Evolutionary conservation across 139 green algal genomes (phyloP), one percentile per base, ranked within the genome.

Genomic region (Chlorella sp.): DNA sequence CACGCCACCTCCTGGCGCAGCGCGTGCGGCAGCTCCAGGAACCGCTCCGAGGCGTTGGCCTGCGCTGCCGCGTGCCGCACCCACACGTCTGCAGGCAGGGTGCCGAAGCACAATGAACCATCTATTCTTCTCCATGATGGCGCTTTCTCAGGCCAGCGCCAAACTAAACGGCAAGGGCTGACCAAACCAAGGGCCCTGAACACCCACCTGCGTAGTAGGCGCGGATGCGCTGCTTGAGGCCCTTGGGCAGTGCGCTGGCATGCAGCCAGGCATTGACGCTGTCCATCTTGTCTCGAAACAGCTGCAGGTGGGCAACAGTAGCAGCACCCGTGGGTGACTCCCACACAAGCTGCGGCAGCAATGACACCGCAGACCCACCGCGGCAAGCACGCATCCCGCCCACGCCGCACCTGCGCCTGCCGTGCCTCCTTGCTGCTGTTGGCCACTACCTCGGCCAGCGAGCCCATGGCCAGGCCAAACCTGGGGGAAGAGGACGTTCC

Each of bases 201-300:
- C n/a, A n/a, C n/a, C 56, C 56, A 81, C 75, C 75, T 23, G 79
- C 39, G 55, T 88, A 88, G 44, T 73, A 85, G 32, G 62, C 25
- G 1, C 70, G n/a, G 23, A 88, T 88, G 28, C 38, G 70, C 26
- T 44, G 55, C 41, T 70, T 68, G 26, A 88, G 85, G 9, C 25
- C 57, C 25, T 26, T 56, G 16, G 85, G 71, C 17, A 88, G 38
- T 62, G 30, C 44, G 47, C 57, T 44, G n/a, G 51, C 47, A 32
- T 34, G 51, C 78, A 88, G 71, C 85, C 85, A 88, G 30, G 78
- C 69, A 26, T 85, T 47, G 44, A 88, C 85, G 5, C 16, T 36
- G 5, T 85, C 78, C 69, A 88, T 85, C n/a, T 83, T 83, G 12
- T 65, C 60, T 1, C 78, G 38, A 63, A 51, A 88, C 34, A 78